Evolutionary conservation across 1,139 yeast species (phyloP).

Genomic region (Arxiozyma heterogenica): DNA sequence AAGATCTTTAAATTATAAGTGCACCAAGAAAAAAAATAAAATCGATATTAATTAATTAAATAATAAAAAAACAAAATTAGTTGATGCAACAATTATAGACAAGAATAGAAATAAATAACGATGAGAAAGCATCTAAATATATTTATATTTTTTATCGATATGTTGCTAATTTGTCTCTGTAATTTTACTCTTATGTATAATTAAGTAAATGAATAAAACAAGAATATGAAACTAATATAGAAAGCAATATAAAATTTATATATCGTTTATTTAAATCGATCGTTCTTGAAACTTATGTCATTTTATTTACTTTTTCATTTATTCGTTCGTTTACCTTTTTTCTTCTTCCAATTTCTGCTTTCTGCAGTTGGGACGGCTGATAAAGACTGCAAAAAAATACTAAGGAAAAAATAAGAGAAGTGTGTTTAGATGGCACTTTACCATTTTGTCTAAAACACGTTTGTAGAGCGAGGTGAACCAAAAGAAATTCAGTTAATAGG

Average conservation of each 20-base stretch:
- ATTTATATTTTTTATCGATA: neutral
- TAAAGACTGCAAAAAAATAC: neutral
- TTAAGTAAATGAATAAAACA: too few relatives aligned
- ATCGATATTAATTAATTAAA: neutral
- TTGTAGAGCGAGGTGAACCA: too few relatives aligned
- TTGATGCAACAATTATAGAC: neutral
- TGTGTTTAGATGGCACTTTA: too few relatives aligned
- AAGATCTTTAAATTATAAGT: constrained; percentile 52
- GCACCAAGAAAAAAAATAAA: neutral
- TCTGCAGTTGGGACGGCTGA: neutral
- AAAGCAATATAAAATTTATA: neutral
- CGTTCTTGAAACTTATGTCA: neutral
- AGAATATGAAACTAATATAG: too few relatives aligned
- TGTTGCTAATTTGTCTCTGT: neutral
- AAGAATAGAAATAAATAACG: neutral
- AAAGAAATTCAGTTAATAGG: too few relatives aligned
- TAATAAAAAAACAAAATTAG: neutral
- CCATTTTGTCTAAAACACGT: too few relatives aligned
- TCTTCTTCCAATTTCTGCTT: neutral
- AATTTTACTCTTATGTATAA: neutral
- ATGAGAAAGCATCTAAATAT: too few relatives aligned
- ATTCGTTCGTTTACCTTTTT: too few relatives aligned
- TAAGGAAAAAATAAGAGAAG: too few relatives aligned
- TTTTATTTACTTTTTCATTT: too few relatives aligned
- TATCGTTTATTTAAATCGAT: too few relatives aligned